Evolutionary conservation across 2,329 filamentous ascomycete genomes (phyloP).

Genomic region (Beauveria rudraprayagi): DNA sequence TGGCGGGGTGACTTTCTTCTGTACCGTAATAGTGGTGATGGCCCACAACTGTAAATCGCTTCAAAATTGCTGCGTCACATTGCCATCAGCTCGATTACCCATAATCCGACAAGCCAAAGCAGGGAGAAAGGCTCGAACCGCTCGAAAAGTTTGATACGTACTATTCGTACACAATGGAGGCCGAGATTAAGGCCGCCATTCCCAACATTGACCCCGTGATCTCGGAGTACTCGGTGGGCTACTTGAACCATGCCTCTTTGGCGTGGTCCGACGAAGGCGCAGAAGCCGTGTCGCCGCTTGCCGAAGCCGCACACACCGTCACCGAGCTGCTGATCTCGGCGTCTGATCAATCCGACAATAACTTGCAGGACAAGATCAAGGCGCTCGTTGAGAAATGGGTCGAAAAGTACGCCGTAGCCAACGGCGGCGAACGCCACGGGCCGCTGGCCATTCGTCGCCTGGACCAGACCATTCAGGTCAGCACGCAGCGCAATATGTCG

Average conservation of each 20-base stretch:
- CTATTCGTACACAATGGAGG: slow-evolving; percentile 57
- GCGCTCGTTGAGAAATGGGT: slow-evolving; percentile 87
- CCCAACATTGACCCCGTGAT: slow-evolving; percentile 83
- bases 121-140: not conserved
- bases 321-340: slow-evolving; percentile 88
- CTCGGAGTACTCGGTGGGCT: slow-evolving; percentile 89
- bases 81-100: not conserved
- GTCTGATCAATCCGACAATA: slow-evolving; percentile 66
- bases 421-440: slow-evolving; percentile 62
- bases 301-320: slow-evolving; percentile 75
- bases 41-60: slow-evolving; percentile 8
- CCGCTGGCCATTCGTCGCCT: slow-evolving; percentile 75
- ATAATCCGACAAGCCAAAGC: not conserved
- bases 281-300: slow-evolving; percentile 56
- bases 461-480: slow-evolving; percentile 91
- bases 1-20: slow-evolving; percentile 3
- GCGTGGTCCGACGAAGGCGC: slow-evolving; percentile 67
- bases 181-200: slow-evolving; percentile 75
- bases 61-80: slow-evolving; percentile 6
- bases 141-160: not conserved
- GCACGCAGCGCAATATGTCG: slow-evolving; percentile 89
- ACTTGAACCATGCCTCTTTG: slow-evolving; percentile 86
- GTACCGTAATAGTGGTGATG: not conserved
- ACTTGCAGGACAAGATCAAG: slow-evolving; percentile 70
- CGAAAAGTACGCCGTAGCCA: slow-evolving; percentile 64